phyloP scores from a whole-genome alignment of 176 grass and related monocot species.

The Triticum urartu region DNA sequence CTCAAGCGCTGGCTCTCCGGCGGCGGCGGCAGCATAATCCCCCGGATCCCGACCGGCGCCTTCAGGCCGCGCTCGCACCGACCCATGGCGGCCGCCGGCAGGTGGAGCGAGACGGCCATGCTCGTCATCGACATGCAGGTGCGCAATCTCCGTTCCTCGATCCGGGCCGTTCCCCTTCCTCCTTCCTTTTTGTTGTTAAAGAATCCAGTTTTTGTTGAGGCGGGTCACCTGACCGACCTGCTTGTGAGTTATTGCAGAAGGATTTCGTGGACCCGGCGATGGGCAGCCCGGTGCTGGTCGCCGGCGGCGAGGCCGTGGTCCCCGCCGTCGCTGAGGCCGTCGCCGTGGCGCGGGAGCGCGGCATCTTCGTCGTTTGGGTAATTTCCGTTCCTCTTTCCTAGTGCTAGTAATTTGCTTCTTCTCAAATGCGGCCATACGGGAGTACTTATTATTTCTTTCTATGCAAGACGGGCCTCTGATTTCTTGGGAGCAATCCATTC shows the following conservation, averaged over 20 bases:
- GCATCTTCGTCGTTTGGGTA: constrained; percentile 68
- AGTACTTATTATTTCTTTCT: too few species aligned
- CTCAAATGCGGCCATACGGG: too few species aligned
- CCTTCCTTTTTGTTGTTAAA: background rate
- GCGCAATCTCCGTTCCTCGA: background rate
- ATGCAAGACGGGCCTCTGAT: background rate
- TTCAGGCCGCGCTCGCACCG: background rate
- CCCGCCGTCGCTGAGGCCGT: constrained; percentile 53
- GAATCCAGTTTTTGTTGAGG: background rate
- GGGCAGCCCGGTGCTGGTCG: constrained; percentile 51
- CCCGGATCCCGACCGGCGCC: background rate
- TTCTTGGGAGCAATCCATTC: constrained; percentile 24
- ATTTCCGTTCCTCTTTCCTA: background rate
- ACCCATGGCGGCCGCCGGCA: constrained; percentile 26
- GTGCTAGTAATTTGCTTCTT: background rate
- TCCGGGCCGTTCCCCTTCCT: background rate
- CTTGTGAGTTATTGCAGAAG: constrained; percentile 31
- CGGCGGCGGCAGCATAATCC: background rate
- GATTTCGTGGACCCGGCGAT: constrained; percentile 64
- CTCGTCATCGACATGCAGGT: constrained; percentile 87
- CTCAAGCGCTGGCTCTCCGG: constrained; percentile 34
- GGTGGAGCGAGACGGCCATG: constrained; percentile 58
- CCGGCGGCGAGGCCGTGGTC: constrained; percentile 35
- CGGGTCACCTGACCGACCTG: background rate
- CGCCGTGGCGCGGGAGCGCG: constrained; percentile 52